Evolutionary conservation across 768 basidiomycete species (phyloP).

Genomic region (Pluteus cervinus): DNA sequence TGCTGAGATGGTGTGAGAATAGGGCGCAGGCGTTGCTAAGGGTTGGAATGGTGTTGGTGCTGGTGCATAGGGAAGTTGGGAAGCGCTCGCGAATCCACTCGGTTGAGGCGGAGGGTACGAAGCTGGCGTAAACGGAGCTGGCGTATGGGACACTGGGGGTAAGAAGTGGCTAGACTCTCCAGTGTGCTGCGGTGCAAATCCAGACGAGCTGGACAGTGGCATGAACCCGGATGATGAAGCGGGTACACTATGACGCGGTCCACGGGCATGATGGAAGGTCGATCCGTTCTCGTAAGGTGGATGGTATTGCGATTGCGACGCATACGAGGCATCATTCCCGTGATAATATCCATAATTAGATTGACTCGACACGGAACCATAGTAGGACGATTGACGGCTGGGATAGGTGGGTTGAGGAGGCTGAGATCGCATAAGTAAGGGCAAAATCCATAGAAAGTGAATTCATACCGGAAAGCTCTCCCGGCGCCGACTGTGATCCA

Average conservation of each 20-base stretch:
- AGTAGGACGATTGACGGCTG: too few species aligned
- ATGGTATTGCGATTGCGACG: conserved; percentile 33
- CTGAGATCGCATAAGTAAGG: conserved; percentile 5
- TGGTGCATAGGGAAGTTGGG: conserved; percentile 14
- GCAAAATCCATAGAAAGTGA: conserved; percentile 1
- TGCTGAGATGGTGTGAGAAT: conserved; percentile 11
- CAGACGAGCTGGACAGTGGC: conserved; percentile 40
- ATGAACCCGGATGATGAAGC: conserved; percentile 64
- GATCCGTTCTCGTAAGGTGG: conserved; percentile 28
- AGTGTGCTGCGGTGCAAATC: conserved; percentile 27
- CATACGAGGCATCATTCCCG: too few species aligned
- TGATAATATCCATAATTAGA: too few species aligned
- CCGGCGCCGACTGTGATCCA: conserved; percentile 37
- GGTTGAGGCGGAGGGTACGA: conserved; percentile 20
- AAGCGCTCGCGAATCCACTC: conserved; percentile 11
- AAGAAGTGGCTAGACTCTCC: too few species aligned
- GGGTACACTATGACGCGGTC: conserved; percentile 65
- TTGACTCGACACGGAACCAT: too few species aligned
- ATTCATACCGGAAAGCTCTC: conserved; percentile 56
- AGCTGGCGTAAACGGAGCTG: conserved; percentile 15
- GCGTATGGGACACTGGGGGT: conserved; percentile 24
- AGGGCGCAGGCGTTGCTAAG: conserved; percentile 9
- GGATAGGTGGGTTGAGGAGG: conserved; percentile 4
- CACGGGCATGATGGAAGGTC: conserved; percentile 33
- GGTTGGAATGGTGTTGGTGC: conserved; percentile 13